Conservation (phyloP, 768 basidiomycete species). For the Russula sp. region DNA sequence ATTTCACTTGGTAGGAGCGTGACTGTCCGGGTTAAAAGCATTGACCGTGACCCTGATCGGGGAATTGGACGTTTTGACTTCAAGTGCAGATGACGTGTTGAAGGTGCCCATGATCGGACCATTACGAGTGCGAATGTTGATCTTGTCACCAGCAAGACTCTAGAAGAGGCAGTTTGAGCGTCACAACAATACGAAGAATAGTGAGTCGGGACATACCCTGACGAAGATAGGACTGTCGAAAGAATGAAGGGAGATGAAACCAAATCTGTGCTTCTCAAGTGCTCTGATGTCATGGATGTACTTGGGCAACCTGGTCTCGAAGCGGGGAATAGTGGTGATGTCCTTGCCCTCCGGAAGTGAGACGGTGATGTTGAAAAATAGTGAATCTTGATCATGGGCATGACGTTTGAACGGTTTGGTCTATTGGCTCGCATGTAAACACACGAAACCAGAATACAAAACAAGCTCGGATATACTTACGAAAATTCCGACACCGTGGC, state of each 20-base stretch:
- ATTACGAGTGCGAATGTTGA: conserved; percentile 10
- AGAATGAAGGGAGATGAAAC: conserved; percentile 11
- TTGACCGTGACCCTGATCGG: conserved; percentile 18
- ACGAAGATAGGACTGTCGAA: background rate
- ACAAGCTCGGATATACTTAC: background rate
- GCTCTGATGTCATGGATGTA: conserved; percentile 6
- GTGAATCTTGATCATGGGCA: background rate
- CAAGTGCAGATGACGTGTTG: conserved; percentile 14
- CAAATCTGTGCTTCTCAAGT: conserved; percentile 18
- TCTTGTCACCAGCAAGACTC: conserved; percentile 12
- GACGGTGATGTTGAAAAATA: conserved; percentile 23
- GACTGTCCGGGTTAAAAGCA: conserved; percentile 17
- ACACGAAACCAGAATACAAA: background rate
- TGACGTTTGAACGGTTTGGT: background rate
- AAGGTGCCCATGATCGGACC: conserved; percentile 20
- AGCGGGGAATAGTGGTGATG: conserved; percentile 9
- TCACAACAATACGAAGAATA: background rate
- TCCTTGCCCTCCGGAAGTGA: conserved; percentile 17
- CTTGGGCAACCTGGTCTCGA: conserved; percentile 18
- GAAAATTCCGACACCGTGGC: conserved; percentile 21
- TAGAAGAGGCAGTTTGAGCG: background rate
- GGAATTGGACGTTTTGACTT: conserved; percentile 12
- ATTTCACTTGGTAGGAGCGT: background rate
- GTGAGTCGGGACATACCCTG: background rate
- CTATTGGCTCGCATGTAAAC: conserved; percentile 14